Percentiles rank a stretch among this genome's conserved stretches.
phyloP scores from a whole-genome alignment of 2,329 filamentous ascomycete species.

The Aspergillus eucalypticola region DNA sequence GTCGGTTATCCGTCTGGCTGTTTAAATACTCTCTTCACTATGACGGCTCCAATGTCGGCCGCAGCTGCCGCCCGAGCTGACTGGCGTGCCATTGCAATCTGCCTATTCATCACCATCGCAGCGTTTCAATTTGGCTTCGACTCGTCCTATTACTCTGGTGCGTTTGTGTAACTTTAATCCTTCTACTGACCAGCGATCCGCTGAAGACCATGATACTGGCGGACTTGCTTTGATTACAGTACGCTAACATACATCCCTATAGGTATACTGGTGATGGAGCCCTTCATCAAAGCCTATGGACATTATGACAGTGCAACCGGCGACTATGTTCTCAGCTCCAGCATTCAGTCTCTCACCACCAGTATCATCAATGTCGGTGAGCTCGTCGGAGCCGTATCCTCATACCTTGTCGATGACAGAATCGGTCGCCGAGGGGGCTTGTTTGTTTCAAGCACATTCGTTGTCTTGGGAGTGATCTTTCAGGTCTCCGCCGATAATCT shows the following conservation, averaged over 20 bases:
- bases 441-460: slow-evolving; percentile 1
- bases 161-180: not conserved
- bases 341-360: slow-evolving; percentile 2
- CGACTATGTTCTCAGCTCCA: not conserved
- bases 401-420: slow-evolving; percentile 1
- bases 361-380: slow-evolving; percentile 7
- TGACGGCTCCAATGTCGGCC: not conserved
- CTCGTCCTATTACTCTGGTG: slow-evolving; percentile 6
- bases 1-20: not conserved
- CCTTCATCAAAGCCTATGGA: slow-evolving; percentile 3
- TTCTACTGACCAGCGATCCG: not conserved
- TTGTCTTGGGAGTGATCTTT: not conserved
- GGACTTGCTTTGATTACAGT: too few relatives aligned
- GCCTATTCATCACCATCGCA: slow-evolving; percentile 1
- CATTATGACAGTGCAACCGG: not conserved
- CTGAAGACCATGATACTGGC: too few relatives aligned
- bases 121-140: slow-evolving; percentile 8
- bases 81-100: slow-evolving; percentile 5
- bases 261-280: slow-evolving; percentile 4
- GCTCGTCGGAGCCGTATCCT: slow-evolving; percentile 2
- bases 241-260: not conserved
- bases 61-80: not conserved
- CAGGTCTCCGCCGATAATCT: not conserved
- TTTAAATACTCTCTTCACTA: not conserved
- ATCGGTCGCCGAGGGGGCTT: not conserved